phyloP scores from a whole-genome alignment of 805 yeast genomes.

The Candida pini region DNA sequence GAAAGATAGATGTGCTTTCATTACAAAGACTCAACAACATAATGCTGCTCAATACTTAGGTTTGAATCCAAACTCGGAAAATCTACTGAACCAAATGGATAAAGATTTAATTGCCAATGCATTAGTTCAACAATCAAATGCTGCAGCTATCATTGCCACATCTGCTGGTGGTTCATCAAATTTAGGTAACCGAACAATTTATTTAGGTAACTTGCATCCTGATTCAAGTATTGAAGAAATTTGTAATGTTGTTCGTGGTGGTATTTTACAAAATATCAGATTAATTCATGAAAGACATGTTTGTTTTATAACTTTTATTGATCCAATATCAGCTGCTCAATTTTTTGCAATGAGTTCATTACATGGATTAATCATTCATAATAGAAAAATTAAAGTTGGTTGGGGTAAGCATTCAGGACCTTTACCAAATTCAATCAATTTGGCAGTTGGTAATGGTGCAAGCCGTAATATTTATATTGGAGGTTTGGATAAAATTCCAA shows the following conservation, averaged over 20 bases:
- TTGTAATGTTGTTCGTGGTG: constrained; percentile 95
- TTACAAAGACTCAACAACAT: constrained; percentile 92
- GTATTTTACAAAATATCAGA: constrained; percentile 78
- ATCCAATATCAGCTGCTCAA: constrained; percentile 96
- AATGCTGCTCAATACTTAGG: constrained; percentile 95
- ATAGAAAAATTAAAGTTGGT: constrained; percentile 83
- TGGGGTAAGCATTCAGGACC: constrained; percentile 99
- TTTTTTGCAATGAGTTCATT: constrained; percentile 91
- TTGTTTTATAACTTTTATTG: constrained; percentile 91
- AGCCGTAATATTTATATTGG: constrained; percentile 91
- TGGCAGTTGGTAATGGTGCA: constrained; percentile 92
- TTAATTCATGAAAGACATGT: constrained; percentile 81
- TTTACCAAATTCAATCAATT: constrained; percentile 74
- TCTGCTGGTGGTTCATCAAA: constrained; percentile 91
- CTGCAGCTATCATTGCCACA: constrained; percentile 96
- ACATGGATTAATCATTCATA: constrained; percentile 83
- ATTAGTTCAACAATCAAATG: constrained; percentile 88
- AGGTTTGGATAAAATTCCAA: constrained; percentile 29
- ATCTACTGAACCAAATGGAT: constrained; percentile 54
- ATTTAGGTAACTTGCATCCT: constrained; percentile 83
- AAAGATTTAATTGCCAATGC: constrained; percentile 63
- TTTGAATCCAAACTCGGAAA: constrained; percentile 83
- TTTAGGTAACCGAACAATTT: constrained; percentile 89
- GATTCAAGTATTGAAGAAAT: constrained; percentile 87
- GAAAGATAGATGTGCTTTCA: constrained; percentile 91